Evolutionary conservation across 768 basidiomycete genomes (phyloP).

Genomic region (Hypholoma sublateritium): DNA sequence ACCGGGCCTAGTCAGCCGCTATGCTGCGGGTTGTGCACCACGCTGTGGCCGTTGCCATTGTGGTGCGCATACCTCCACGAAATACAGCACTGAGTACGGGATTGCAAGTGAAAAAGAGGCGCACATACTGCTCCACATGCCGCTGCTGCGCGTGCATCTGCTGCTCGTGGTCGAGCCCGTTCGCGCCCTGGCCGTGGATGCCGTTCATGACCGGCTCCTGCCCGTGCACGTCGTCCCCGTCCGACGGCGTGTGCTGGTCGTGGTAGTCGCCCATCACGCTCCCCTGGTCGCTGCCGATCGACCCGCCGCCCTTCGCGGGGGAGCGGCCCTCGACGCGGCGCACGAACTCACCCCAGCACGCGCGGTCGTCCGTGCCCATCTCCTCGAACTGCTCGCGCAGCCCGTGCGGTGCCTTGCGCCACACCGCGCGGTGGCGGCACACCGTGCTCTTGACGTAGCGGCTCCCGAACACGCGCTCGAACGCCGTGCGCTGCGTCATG

Average conservation of each 20-base stretch:
- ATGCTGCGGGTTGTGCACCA: neutral
- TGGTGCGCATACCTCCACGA: neutral
- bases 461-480: constrained; percentile 69
- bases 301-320: constrained; percentile 16
- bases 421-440: constrained; percentile 68
- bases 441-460: constrained; percentile 76
- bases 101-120: neutral
- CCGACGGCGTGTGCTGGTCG: constrained; percentile 3
- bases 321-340: constrained; percentile 56
- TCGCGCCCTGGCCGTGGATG: neutral
- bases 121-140: neutral
- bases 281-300: neutral
- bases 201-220: constrained; percentile 4
- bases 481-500: constrained; percentile 64
- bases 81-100: neutral
- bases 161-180: neutral
- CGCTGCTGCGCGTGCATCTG: neutral
- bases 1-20: neutral
- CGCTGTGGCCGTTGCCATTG: neutral
- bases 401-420: constrained; percentile 52
- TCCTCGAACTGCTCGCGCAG: constrained; percentile 52
- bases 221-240: constrained; percentile 3
- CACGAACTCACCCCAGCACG: constrained; percentile 72
- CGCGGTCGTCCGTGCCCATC: constrained; percentile 55
- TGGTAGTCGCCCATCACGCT: constrained; percentile 2